Evolutionary conservation across 768 basidiomycete genomes (phyloP).

Genomic region (Pilatotrama ljubarskyi): DNA sequence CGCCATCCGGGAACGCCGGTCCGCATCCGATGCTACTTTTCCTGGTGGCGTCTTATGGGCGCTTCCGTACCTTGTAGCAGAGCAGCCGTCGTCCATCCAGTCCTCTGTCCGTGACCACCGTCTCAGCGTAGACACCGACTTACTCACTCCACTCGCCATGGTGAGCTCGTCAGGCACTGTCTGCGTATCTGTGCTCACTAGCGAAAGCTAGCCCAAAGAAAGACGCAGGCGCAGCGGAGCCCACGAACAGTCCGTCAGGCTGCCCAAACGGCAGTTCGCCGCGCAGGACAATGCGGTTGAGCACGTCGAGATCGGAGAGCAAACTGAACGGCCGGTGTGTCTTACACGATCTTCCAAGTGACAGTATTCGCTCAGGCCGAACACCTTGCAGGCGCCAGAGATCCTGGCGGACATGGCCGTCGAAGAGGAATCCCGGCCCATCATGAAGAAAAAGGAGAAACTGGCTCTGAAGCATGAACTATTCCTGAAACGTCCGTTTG

Average conservation of each 20-base stretch:
- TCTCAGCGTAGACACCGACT: too few species aligned
- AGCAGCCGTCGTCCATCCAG: too few species aligned
- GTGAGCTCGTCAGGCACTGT: neutral
- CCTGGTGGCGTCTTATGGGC: too few species aligned
- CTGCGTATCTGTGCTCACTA: neutral
- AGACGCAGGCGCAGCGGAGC: slow-evolving; percentile 43
- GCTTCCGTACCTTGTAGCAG: too few species aligned
- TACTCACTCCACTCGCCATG: neutral
- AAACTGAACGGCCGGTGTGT: slow-evolving; percentile 42
- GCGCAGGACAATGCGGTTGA: slow-evolving; percentile 51
- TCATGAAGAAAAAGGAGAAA: slow-evolving; percentile 65
- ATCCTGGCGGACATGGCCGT: slow-evolving; percentile 40
- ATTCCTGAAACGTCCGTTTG: slow-evolving; percentile 60
- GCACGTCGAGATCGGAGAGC: slow-evolving; percentile 46
- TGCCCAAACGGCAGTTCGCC: slow-evolving; percentile 49
- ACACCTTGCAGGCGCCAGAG: slow-evolving; percentile 40
- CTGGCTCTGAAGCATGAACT: slow-evolving; percentile 63
- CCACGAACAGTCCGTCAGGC: slow-evolving; percentile 55
- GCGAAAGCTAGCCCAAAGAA: slow-evolving; percentile 34
- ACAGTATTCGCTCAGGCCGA: slow-evolving; percentile 15
- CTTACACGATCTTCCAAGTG: neutral
- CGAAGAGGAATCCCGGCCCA: slow-evolving; percentile 25
- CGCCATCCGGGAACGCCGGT: too few species aligned
- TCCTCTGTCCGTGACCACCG: too few species aligned
- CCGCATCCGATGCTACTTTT: too few species aligned